These are phyloP conservation scores for Xylaria curta DNA, from an alignment of 495 filamentous ascomycete species.

Conservation along the genomic window DNA sequence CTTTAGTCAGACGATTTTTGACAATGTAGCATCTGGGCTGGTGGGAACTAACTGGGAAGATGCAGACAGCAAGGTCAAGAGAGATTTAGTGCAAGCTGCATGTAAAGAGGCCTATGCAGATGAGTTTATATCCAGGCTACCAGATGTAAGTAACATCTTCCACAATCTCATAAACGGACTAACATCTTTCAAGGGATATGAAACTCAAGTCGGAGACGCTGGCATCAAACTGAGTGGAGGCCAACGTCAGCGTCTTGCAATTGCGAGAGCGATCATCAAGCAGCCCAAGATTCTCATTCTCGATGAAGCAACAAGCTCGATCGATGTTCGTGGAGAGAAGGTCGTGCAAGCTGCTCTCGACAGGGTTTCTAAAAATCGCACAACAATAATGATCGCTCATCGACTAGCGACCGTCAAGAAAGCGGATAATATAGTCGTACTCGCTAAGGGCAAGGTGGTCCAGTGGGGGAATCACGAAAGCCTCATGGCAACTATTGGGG, in stretches of 20 bases:
- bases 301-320: conserved; percentile 78
- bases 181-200: conserved; percentile 55
- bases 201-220: conserved; percentile 65
- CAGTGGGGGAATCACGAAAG: conserved; percentile 74
- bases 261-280: conserved; percentile 76
- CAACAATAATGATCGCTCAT: conserved; percentile 68
- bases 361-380: conserved; percentile 59
- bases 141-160: conserved; percentile 50
- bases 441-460: conserved; percentile 63
- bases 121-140: conserved; percentile 65
- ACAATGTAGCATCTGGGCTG: conserved; percentile 70
- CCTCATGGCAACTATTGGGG: conserved; percentile 64
- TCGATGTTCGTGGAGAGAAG: conserved; percentile 64
- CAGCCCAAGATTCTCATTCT: conserved; percentile 82
- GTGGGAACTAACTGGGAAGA: conserved; percentile 67
- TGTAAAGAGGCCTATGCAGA: conserved; percentile 67
- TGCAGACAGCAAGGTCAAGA: conserved; percentile 56
- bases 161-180: neutral
- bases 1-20: conserved; percentile 71
- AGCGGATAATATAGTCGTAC: conserved; percentile 71
- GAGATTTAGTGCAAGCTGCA: conserved; percentile 61
- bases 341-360: conserved; percentile 65
- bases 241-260: conserved; percentile 70
- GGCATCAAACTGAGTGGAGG: conserved; percentile 68
- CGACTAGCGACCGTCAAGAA: conserved; percentile 63